Percentiles rank a stretch among this genome's conserved stretches.
Conservation (phyloP, 768 basidiomycete species). For the Trametopsis cervina region DNA sequence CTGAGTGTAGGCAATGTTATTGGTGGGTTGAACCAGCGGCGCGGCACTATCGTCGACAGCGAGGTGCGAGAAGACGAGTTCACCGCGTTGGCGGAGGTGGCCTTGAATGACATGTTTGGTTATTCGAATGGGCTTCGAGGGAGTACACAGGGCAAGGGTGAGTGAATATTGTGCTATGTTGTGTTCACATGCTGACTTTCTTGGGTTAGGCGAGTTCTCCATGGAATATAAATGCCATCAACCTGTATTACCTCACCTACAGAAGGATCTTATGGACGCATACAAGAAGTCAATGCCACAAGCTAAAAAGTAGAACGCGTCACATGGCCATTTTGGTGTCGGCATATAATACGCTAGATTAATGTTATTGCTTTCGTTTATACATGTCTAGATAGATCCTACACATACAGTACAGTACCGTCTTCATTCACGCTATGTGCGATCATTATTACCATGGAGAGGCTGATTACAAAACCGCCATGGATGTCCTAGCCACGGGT, state of each 20-base stretch:
- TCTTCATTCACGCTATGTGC: no score
- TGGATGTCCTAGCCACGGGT: no score
- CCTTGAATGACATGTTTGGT: constrained; percentile 97
- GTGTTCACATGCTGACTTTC: neutral
- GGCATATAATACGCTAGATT: no score
- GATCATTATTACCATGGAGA: no score
- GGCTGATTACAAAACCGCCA: no score
- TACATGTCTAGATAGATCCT: no score
- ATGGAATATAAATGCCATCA: constrained; percentile 80
- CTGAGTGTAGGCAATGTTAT: constrained; percentile 66
- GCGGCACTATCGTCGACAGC: constrained; percentile 91
- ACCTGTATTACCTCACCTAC: constrained; percentile 80
- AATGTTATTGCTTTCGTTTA: no score
- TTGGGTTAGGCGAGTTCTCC: constrained; percentile 54
- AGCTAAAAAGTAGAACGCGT: constrained; percentile 66
- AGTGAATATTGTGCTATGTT: constrained; percentile 30
- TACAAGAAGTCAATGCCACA: constrained; percentile 72
- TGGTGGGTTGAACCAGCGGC: constrained; percentile 85
- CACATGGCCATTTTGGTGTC: no score
- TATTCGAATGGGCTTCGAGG: constrained; percentile 92
- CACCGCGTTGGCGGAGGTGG: constrained; percentile 83
- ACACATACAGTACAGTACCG: no score
- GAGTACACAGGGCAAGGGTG: constrained; percentile 91
- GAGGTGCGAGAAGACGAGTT: constrained; percentile 98
- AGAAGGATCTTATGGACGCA: constrained; percentile 83